phyloP scores from a whole-genome alignment of 2,329 filamentous ascomycete species.

The Sarocladium kiliense region DNA sequence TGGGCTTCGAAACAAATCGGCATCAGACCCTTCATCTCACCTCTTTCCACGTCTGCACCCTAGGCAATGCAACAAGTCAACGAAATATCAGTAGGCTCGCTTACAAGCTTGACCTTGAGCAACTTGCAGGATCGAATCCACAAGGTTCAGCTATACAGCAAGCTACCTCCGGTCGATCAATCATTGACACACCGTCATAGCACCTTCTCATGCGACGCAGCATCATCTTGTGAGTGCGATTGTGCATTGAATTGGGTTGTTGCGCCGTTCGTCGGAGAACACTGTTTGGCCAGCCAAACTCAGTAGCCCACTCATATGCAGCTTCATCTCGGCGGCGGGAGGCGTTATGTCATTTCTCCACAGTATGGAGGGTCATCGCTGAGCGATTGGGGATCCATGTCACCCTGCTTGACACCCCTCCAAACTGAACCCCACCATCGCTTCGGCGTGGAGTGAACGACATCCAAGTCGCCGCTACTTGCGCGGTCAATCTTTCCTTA shows the following conservation, averaged over 20 bases:
- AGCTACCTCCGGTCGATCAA: no score
- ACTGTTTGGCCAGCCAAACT: background rate
- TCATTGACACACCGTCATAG: no score
- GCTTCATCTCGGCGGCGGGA: slow-evolving; percentile 3
- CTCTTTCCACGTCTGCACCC: background rate
- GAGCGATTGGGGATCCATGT: slow-evolving; percentile 3
- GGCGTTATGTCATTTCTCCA: slow-evolving; percentile 9
- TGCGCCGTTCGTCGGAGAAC: background rate
- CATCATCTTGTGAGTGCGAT: no score
- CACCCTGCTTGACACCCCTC: background rate
- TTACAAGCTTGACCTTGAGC: no score
- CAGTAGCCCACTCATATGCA: slow-evolving; percentile 1
- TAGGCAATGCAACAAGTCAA: background rate
- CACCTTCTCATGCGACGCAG: no score
- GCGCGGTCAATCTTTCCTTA: background rate
- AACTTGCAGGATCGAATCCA: no score
- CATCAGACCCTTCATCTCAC: background rate
- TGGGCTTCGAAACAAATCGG: slow-evolving; percentile 6
- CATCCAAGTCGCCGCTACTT: background rate
- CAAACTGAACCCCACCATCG: slow-evolving; percentile 2
- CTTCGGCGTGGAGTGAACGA: background rate
- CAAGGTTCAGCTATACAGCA: no score
- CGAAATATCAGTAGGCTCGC: no score
- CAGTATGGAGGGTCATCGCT: background rate
- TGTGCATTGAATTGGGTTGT: background rate